Evolutionary conservation across 1,284 basidiomycete genomes (phyloP).

Genomic region (Ustilago vetiveriae): DNA sequence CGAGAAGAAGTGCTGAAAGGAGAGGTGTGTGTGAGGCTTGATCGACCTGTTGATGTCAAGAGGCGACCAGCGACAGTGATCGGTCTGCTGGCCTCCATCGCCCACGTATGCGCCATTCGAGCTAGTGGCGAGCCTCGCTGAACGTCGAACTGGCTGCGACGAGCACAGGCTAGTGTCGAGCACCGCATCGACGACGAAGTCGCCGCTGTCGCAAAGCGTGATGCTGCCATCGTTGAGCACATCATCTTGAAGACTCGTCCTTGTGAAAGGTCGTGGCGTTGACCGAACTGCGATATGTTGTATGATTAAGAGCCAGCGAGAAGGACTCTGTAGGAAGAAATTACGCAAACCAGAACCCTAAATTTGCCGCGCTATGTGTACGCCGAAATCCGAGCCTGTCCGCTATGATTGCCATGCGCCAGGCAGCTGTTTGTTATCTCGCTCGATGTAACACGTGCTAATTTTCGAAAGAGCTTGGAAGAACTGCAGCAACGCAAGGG

Average conservation of each 20-base stretch:
- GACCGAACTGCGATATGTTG: no score
- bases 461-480: no score
- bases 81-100: conserved; percentile 18
- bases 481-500: background rate
- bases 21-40: conserved; percentile 10
- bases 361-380: background rate
- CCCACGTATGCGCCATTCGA: conserved; percentile 44
- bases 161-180: conserved; percentile 10
- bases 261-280: no score
- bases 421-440: no score
- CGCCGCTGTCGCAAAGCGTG: conserved; percentile 1
- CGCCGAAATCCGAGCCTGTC: background rate
- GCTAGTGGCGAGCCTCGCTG: conserved; percentile 21
- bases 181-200: conserved; percentile 15
- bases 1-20: conserved; percentile 19
- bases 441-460: background rate
- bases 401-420: background rate
- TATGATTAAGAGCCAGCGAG: no score
- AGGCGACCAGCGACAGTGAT: background rate
- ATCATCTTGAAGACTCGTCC: conserved; percentile 8
- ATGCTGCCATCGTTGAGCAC: background rate
- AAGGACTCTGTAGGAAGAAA: background rate
- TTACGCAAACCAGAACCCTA: background rate
- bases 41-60: background rate
- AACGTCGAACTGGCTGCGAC: background rate